A percentile compares a stretch with the other conserved stretches of the same genome.
Conservation (phyloP, 2,329 filamentous ascomycete genomes). For the Cercospora citrullina region DNA sequence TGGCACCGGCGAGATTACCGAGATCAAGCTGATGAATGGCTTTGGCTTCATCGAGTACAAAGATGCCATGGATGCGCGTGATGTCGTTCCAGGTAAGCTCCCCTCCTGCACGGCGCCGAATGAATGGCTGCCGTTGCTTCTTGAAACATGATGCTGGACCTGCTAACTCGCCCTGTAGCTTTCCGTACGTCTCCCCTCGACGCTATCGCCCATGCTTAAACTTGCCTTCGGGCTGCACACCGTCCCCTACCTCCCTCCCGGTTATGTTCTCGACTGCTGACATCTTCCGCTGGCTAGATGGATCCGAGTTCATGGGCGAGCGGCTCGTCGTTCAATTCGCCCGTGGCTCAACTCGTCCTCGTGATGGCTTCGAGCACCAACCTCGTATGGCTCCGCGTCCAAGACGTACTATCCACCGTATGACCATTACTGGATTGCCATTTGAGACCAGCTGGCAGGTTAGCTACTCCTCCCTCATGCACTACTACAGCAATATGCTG, state of each 20-base stretch:
- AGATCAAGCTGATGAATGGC: slow-evolving; percentile 99
- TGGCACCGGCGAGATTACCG: slow-evolving; percentile 95
- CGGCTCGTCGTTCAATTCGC: slow-evolving; percentile 98
- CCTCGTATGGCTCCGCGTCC: slow-evolving; percentile 75
- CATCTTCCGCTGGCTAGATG: slow-evolving; percentile 62
- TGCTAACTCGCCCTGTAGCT: slow-evolving; percentile 42
- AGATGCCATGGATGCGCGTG: slow-evolving; percentile 94
- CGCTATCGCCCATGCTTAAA: slow-evolving; percentile 15
- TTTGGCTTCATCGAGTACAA: slow-evolving; percentile 99
- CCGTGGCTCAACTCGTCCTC: slow-evolving; percentile 71
- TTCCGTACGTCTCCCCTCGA: slow-evolving; percentile 52
- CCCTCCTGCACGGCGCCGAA: slow-evolving; percentile 17
- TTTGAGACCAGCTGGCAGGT: slow-evolving; percentile 99
- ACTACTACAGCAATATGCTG: background rate
- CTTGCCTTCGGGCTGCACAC: slow-evolving; percentile 22
- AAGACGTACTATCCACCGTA: slow-evolving; percentile 90
- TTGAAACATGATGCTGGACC: slow-evolving; percentile 25
- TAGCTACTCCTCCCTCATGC: slow-evolving; percentile 55
- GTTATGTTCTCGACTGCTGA: slow-evolving; percentile 34
- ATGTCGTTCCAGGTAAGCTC: slow-evolving; percentile 90
- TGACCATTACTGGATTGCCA: slow-evolving; percentile 96
- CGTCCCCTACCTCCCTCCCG: slow-evolving; percentile 13
- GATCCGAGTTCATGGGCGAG: slow-evolving; percentile 96
- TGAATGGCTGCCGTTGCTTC: slow-evolving; percentile 15
- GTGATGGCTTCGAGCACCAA: slow-evolving; percentile 62